These are phyloP conservation scores for Psilocybe azurescens DNA, from an alignment of 768 basidiomycete genomes.

Conservation along the genomic window DNA sequence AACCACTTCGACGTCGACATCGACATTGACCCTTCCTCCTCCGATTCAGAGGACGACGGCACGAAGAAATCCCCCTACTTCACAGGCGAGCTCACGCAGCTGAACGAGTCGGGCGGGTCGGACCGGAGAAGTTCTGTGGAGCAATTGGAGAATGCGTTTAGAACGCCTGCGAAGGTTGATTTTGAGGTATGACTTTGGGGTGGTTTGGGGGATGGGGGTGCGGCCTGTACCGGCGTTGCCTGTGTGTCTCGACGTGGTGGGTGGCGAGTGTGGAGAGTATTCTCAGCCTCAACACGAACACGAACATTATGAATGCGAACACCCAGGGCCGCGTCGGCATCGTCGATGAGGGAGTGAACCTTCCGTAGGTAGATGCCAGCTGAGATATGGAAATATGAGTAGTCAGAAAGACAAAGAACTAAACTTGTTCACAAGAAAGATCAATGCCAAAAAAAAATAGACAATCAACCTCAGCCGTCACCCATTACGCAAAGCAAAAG, in stretches of 20 bases:
- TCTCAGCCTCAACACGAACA: too few relatives aligned
- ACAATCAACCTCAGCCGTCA: too few relatives aligned
- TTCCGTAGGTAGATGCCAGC: too few relatives aligned
- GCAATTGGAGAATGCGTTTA: constrained; percentile 81
- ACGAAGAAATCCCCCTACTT: constrained; percentile 87
- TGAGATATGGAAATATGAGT: too few relatives aligned
- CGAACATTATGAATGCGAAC: too few relatives aligned
- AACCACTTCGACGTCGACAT: constrained; percentile 24
- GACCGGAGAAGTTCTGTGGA: constrained; percentile 81
- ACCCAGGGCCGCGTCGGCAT: too few relatives aligned
- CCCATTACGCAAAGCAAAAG: too few relatives aligned
- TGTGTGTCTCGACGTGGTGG: constrained; percentile 10
- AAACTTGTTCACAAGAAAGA: too few relatives aligned
- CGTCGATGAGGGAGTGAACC: neutral
- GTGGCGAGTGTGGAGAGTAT: neutral
- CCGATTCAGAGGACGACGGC: constrained; percentile 54
- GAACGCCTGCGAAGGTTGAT: constrained; percentile 74
- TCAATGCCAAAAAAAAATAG: too few relatives aligned
- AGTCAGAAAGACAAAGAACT: too few relatives aligned
- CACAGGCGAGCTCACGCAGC: constrained; percentile 73
- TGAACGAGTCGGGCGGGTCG: constrained; percentile 73
- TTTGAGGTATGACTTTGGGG: constrained; percentile 51
- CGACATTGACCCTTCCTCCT: constrained; percentile 42
- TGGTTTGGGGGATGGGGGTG: constrained; percentile 40
- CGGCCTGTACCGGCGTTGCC: constrained; percentile 62